Base-by-base conservation (phyloP, 2,329 filamentous ascomycete genomes). In the Aspergillus sp. region DNA sequence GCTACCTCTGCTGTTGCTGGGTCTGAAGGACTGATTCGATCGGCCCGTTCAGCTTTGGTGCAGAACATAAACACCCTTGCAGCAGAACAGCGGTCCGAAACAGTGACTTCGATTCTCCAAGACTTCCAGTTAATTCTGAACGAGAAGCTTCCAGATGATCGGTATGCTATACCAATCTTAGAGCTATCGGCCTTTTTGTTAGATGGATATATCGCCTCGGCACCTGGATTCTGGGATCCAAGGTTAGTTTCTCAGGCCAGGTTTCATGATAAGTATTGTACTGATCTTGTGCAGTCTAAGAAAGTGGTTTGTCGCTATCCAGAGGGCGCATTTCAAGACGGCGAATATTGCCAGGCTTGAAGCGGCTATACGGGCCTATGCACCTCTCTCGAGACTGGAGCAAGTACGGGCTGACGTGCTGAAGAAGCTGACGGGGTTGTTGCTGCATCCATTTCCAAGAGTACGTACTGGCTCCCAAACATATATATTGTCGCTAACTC, bases 271-370 rank as follows among this genome's bases (percentile, higher is more conserved):
- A 25, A 11, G n/a, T 11, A 23, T n/a, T n/a, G 11, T 34, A 49
- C 49, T 45, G 15, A 47, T 22, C 49, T 31, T 43, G 7, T 38
- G 19, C 28, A 81, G 82, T 59, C 85, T 84, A 72, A 86, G 86
- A 63, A 82, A 76, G 7, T 78, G 97, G 3, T 92, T 93, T 62
- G 81, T 88, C 7, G 81, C 87, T 41, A 86, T 90, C 4, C 92
- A 96, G 71, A 92, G 89, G 75, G 85, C 91, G 0, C 91, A 93
- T 65, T 93, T 91, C 80, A 94, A 93, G 77, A 91, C 90, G 1
- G 87, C 89, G 22, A 95, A 92, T 73, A 86, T 97, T 48, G 86
- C 89, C 54, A 94, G 95, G 75, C 83, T 98, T 1, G 86, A 92
- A 72, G 90, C 92, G 0, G 92, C 91, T 23, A 81, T 96, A 63